A percentile compares a stretch with the other conserved stretches of the same genome.
Conservation (phyloP, 176 grass and related monocot species). For the Otatea glauca region DNA sequence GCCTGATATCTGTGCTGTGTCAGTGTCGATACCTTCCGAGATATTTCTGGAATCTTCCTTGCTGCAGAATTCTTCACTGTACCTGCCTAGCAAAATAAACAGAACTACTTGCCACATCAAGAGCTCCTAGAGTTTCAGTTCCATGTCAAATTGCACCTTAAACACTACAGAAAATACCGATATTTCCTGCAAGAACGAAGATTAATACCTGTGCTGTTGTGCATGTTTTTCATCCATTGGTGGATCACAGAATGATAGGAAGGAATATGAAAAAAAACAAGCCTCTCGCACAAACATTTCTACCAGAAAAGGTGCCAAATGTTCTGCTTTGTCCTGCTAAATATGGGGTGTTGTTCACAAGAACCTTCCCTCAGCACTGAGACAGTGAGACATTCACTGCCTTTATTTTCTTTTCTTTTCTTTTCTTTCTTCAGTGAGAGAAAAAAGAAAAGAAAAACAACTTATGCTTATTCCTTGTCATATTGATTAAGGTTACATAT, state of each 20-base stretch:
- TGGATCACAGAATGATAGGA: constrained; percentile 15
- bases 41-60: constrained; percentile 50
- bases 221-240: not conserved
- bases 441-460: not conserved
- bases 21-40: constrained; percentile 20
- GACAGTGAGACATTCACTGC: constrained; percentile 27
- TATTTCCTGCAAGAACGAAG: not conserved
- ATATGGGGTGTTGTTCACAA: constrained; percentile 40
- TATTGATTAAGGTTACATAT: constrained; percentile 39
- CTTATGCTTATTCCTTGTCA: constrained; percentile 53
- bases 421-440: not conserved
- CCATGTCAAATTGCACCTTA: not conserved
- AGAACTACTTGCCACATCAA: constrained; percentile 6
- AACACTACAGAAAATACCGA: not conserved
- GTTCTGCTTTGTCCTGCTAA: constrained; percentile 43
- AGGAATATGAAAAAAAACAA: constrained; percentile 10
- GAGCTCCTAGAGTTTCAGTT: constrained; percentile 27
- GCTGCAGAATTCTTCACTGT: constrained; percentile 19
- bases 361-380: constrained; percentile 49
- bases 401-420: constrained; percentile 1
- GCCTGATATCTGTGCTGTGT: not conserved
- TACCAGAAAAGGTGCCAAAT: constrained; percentile 13
- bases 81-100: constrained; percentile 1
- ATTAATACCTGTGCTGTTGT: not conserved
- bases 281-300: constrained; percentile 20